Conservation (phyloP, 1,139 yeast genomes). For the Blastobotrys raffinosifermentans region DNA sequence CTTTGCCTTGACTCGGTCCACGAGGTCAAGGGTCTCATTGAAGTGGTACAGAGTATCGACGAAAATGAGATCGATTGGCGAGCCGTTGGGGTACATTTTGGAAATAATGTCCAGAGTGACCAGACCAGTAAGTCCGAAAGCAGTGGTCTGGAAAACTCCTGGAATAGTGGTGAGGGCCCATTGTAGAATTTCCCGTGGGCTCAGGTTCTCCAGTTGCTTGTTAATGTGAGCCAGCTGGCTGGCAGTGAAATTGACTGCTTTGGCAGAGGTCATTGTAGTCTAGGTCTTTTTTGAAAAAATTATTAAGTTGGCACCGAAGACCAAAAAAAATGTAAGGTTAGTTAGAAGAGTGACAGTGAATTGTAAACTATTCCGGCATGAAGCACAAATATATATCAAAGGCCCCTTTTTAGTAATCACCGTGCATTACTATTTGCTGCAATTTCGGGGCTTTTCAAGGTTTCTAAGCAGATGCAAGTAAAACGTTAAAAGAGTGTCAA, state of each 20-base stretch:
- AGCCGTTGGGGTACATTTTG: slow-evolving; percentile 38
- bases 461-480: too few species aligned
- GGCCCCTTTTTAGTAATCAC: too few species aligned
- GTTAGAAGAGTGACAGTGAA: too few species aligned
- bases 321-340: too few species aligned
- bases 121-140: slow-evolving; percentile 89
- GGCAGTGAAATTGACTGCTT: slow-evolving; percentile 14
- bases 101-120: slow-evolving; percentile 81
- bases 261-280: neutral
- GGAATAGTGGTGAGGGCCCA: slow-evolving; percentile 87
- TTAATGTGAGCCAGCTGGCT: slow-evolving; percentile 43
- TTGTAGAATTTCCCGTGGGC: slow-evolving; percentile 66
- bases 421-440: too few species aligned
- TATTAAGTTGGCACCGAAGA: too few species aligned
- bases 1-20: slow-evolving; percentile 48
- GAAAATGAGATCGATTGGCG: slow-evolving; percentile 70
- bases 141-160: slow-evolving; percentile 80
- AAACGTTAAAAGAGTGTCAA: too few species aligned
- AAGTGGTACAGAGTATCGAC: slow-evolving; percentile 90
- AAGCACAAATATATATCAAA: too few species aligned
- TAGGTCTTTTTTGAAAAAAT: too few species aligned
- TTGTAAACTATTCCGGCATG: too few species aligned
- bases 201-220: slow-evolving; percentile 45
- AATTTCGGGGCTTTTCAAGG: too few species aligned
- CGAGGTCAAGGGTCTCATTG: slow-evolving; percentile 82